Base-by-base conservation (phyloP, 441 rosid genomes). In the Erodium chrysanthum region DNA sequence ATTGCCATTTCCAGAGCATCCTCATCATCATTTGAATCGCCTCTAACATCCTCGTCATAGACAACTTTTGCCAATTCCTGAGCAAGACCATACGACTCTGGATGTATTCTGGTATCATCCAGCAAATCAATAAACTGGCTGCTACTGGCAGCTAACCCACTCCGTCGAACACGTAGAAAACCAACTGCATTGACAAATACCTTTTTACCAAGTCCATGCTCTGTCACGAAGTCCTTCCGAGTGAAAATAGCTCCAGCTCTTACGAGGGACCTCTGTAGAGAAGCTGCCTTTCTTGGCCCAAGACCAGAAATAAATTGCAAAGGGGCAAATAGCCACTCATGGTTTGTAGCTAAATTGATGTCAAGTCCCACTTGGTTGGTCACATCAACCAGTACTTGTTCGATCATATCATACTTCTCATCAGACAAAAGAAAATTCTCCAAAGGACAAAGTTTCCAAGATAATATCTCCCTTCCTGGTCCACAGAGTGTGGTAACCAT, bases 291-390 rank as follows among this genome's bases (percentile, higher is more conserved):
- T 33, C 50, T 65, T 17, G 68, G 68, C 37, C 68, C 50, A 31
- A 65, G 68, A 11, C 68, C 68, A 65, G 68, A 37, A 65, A 65
- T 37, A 65, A 65, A 65, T 44, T 65, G 68, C 22, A 65, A 37
- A 31, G 68, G 68, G 11, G 68, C 11, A 65, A 65, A 18, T 23
- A 65, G 14, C 68, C 68, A 65, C 40, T 27, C 59, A 17, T 52
- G 59, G 59, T 52, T 52, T 52, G 59, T 52, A 52, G 59, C 59
- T 18, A 52, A 18, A 52, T 52, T 52, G 59, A 52, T 17, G 59
- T 52, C 59, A 18, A 52, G 59, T 15, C 59, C 59, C 22, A 52
- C 59, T 52, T 52, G 59, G 22, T 52, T 52, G 59, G 59, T 52
- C 23, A 52, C 59, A 52, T 52, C 59, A 17, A 52, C 59, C 22